phyloP scores from a whole-genome alignment of 495 filamentous ascomycete species.

The Penicillium goetzii region DNA sequence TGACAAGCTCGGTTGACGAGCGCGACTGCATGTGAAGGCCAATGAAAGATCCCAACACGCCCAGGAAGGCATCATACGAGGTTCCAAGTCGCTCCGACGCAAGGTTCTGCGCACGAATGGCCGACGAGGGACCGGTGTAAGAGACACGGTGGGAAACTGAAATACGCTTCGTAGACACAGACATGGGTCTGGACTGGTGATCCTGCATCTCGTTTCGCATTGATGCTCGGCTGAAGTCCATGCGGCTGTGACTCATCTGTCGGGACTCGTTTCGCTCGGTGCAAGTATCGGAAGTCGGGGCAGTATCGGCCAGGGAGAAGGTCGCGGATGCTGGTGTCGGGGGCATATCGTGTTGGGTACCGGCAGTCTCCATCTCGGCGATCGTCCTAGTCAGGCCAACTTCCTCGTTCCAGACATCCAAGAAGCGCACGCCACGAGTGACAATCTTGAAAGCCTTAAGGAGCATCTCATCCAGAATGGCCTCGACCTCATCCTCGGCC shows the following conservation, averaged over 20 bases:
- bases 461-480: constrained; percentile 87
- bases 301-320: constrained; percentile 31
- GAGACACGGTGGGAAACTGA: constrained; percentile 63
- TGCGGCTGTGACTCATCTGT: constrained; percentile 44
- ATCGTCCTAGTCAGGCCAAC: constrained; percentile 65
- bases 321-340: constrained; percentile 73
- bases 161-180: constrained; percentile 50
- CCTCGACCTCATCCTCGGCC: constrained; percentile 65
- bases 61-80: constrained; percentile 85
- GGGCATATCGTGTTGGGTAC: constrained; percentile 52
- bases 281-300: constrained; percentile 25
- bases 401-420: constrained; percentile 87
- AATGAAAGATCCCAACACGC: constrained; percentile 87
- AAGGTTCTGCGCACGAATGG: constrained; percentile 53
- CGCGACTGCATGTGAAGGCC: constrained; percentile 89
- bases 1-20: constrained; percentile 78
- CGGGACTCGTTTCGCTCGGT: constrained; percentile 42
- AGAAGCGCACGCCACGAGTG: constrained; percentile 85
- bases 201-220: constrained; percentile 42
- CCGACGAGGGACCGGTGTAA: constrained; percentile 50
- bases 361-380: constrained; percentile 55
- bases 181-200: constrained; percentile 37
- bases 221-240: constrained; percentile 45
- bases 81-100: constrained; percentile 69
- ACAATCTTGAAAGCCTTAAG: constrained; percentile 92